Percentiles rank a stretch among this genome's conserved stretches.
phyloP scores from a whole-genome alignment of 495 filamentous ascomycete genomes.

The Trichocladium antarcticum region DNA sequence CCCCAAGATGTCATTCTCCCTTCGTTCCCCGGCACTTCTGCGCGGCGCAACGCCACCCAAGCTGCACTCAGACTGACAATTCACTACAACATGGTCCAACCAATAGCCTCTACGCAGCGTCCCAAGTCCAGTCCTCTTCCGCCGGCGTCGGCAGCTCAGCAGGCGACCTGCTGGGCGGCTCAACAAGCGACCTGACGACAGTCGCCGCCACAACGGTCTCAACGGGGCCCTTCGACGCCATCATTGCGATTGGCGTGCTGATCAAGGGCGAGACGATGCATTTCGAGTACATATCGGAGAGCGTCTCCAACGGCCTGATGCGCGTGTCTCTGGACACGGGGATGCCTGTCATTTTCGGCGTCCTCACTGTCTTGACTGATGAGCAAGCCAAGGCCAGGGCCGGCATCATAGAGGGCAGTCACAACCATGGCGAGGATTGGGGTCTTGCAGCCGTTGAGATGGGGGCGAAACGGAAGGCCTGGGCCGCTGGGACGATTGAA shows the following conservation, averaged over 20 bases:
- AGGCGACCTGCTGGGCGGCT: conserved; percentile 65
- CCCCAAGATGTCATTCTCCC: too few relatives aligned
- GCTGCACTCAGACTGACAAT: conserved; percentile 1
- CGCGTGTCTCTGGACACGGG: conserved; percentile 79
- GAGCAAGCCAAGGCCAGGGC: conserved; percentile 79
- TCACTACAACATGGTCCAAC: not conserved
- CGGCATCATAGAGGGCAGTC: conserved; percentile 53
- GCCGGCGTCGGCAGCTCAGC: conserved; percentile 51
- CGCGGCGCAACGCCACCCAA: too few relatives aligned
- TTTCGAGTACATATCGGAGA: conserved; percentile 95
- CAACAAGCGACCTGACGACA: conserved; percentile 49
- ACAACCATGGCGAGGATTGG: conserved; percentile 87
- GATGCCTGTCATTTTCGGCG: conserved; percentile 81
- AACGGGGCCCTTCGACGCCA: conserved; percentile 69
- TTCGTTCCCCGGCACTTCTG: too few relatives aligned
- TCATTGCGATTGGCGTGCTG: conserved; percentile 89
- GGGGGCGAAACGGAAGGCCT: conserved; percentile 56
- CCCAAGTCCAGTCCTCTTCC: conserved; percentile 69
- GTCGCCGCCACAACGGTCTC: conserved; percentile 23
- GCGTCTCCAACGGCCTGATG: conserved; percentile 85
- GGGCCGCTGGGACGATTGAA: conserved; percentile 53
- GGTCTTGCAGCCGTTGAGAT: conserved; percentile 66
- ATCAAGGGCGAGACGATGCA: conserved; percentile 99
- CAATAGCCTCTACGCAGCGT: conserved; percentile 68
- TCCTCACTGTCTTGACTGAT: conserved; percentile 80